Conservation (phyloP, 305 asterid genomes). For the Fraxinus greggii region DNA sequence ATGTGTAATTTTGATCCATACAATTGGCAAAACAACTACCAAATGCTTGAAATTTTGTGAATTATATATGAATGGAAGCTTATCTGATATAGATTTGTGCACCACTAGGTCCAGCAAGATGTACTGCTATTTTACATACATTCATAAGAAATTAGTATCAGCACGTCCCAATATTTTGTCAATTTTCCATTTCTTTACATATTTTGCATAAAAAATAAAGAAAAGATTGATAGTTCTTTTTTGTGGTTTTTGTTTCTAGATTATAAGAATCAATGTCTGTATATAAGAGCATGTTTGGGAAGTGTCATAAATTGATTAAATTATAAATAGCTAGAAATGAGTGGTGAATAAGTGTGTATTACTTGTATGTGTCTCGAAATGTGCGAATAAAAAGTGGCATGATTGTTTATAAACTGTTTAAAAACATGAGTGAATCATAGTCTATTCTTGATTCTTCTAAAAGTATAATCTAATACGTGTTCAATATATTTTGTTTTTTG, state of each 20-base stretch:
- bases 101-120: not conserved
- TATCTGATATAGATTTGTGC: not conserved
- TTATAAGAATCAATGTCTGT: not conserved
- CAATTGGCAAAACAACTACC: not conserved
- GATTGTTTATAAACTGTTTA: not conserved
- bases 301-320: not conserved
- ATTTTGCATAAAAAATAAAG: not conserved
- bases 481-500: not conserved
- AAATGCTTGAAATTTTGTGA: not conserved
- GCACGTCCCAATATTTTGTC: not conserved
- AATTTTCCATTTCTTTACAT: not conserved
- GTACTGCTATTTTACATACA: not conserved
- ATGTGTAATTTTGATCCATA: not conserved
- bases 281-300: not conserved
- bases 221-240: not conserved
- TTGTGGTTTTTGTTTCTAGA: not conserved
- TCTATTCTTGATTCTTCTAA: not conserved
- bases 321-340: not conserved
- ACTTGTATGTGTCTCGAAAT: not conserved
- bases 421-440: not conserved
- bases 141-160: not conserved
- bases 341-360: not conserved
- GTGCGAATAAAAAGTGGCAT: not conserved
- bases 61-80: not conserved
- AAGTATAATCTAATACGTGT: not conserved